Percentiles rank a stretch among this genome's conserved stretches.
These are phyloP conservation scores for Fomitopsis betulina DNA, from an alignment of 1,284 basidiomycete genomes.

Conservation along the genomic window DNA sequence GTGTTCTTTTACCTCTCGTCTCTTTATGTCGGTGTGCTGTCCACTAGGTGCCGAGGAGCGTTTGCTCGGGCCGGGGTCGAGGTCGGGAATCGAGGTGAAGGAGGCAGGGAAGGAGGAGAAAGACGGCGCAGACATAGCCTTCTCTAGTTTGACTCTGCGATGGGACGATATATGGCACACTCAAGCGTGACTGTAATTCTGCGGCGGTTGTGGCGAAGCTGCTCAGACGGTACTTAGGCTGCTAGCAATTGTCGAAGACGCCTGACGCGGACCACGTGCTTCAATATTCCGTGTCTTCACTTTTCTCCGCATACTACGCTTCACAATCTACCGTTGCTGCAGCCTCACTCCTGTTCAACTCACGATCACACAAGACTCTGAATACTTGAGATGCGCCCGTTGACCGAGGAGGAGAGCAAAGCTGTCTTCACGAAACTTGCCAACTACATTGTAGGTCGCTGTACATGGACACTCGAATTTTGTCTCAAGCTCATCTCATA, in stretches of 20 bases:
- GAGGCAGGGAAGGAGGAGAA: conserved; percentile 56
- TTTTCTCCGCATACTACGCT: background rate
- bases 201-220: background rate
- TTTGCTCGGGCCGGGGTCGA: conserved; percentile 36
- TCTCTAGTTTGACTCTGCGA: background rate
- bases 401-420: conserved; percentile 85
- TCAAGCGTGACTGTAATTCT: background rate
- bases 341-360: too few relatives aligned
- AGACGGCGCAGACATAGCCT: conserved; percentile 44
- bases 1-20: conserved; percentile 17
- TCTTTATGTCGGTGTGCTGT: conserved; percentile 19
- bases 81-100: conserved; percentile 63
- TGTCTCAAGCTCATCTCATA: background rate
- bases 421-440: conserved; percentile 87
- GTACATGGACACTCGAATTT: background rate
- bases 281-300: background rate
- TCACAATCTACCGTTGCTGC: too few relatives aligned
- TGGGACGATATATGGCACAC: too few relatives aligned
- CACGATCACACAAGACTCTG: too few relatives aligned
- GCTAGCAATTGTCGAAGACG: background rate
- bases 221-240: too few relatives aligned
- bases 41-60: conserved; percentile 12
- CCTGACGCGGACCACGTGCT: background rate
- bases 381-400: conserved; percentile 58
- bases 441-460: conserved; percentile 74